A percentile compares a stretch with the other conserved stretches of the same genome.
These are phyloP conservation scores for Gynochthodes officinalis DNA, from an alignment of 257 asterid genomes.

Conservation along the genomic window DNA sequence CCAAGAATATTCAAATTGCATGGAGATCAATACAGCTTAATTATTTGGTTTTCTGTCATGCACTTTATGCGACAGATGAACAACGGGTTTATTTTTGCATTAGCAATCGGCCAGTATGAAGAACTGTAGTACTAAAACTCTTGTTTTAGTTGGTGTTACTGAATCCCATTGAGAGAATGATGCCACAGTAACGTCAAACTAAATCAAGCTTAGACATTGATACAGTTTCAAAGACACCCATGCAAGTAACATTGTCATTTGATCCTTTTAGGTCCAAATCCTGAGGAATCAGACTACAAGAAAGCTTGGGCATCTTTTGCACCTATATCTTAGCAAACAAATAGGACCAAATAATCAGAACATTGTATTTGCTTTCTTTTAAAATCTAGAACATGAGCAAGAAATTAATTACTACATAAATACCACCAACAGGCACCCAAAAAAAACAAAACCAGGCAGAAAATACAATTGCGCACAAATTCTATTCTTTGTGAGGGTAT, in stretches of 20 bases:
- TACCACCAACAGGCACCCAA: not conserved
- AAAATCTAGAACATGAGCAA: not conserved
- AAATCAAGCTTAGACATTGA: not conserved
- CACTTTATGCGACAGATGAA: too few species aligned
- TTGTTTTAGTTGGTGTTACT: too few species aligned
- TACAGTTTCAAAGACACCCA: too few species aligned
- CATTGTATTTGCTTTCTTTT: too few species aligned
- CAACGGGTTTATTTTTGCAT: too few species aligned
- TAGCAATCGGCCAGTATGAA: too few species aligned
- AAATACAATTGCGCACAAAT: not conserved
- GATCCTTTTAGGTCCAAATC: not conserved
- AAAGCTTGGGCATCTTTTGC: not conserved
- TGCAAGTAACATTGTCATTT: not conserved
- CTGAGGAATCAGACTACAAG: not conserved
- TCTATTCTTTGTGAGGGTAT: conserved; percentile 1
- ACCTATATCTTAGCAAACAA: not conserved
- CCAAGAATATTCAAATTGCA: too few species aligned
- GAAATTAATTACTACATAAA: not conserved
- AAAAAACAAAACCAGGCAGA: not conserved
- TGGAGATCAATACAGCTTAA: too few species aligned
- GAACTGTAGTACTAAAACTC: too few species aligned
- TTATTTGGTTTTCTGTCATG: too few species aligned
- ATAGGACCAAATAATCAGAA: not conserved
- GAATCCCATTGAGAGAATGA: too few species aligned
- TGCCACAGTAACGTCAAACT: not conserved